Conservation (phyloP, 495 filamentous ascomycete species). For the Cercophora scortea region DNA sequence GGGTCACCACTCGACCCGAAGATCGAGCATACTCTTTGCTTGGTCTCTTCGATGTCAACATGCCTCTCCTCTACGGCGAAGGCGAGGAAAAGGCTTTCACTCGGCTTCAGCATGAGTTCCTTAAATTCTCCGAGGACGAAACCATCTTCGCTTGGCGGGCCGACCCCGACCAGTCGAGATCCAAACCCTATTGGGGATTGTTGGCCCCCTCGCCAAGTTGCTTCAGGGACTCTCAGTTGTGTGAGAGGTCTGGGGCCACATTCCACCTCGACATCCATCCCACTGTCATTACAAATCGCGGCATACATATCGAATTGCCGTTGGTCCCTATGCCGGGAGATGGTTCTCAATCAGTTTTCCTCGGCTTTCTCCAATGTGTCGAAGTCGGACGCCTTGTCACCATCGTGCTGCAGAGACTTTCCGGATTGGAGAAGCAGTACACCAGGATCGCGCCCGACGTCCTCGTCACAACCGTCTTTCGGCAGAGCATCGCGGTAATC, state of each 20-base stretch:
- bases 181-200: background rate
- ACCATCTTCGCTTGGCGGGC: conserved; percentile 24
- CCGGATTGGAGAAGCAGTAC: too few species aligned
- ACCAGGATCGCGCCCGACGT: too few species aligned
- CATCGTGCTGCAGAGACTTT: too few species aligned
- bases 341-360: too few species aligned
- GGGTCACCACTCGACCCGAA: conserved; percentile 21
- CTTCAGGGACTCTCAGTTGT: background rate
- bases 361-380: too few species aligned
- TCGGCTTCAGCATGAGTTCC: conserved; percentile 19
- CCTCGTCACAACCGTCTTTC: too few species aligned
- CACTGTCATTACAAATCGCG: background rate
- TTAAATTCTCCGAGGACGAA: conserved; percentile 8
- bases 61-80: conserved; percentile 29
- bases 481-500: too few species aligned
- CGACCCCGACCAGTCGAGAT: background rate
- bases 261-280: background rate
- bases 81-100: conserved; percentile 17
- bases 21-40: conserved; percentile 30
- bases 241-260: background rate
- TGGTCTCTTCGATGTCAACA: conserved; percentile 24
- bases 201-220: background rate
- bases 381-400: too few species aligned
- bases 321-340: too few species aligned
- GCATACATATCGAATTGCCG: background rate